Evolutionary conservation across 306 rosid species (phyloP).

Genomic region (Fagus crenata): DNA sequence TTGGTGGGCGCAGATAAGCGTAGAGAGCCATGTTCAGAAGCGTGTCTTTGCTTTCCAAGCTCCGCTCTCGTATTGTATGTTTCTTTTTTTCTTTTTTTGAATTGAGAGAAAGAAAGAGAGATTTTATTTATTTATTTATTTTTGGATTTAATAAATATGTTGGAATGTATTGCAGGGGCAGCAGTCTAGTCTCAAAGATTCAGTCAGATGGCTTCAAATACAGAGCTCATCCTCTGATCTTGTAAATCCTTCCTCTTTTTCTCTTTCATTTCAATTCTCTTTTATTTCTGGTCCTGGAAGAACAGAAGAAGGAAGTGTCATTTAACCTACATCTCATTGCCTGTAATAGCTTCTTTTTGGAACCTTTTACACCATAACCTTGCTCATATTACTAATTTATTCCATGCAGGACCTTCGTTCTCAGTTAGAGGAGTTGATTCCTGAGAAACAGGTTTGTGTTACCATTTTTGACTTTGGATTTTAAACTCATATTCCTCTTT

Average conservation of each 20-base stretch:
- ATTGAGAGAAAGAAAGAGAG: background rate
- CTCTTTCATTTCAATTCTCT: background rate
- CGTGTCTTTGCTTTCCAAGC: constrained; percentile 67
- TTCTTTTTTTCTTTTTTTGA: background rate
- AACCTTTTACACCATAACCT: constrained; percentile 1
- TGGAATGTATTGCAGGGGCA: constrained; percentile 55
- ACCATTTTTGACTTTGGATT: constrained; percentile 20
- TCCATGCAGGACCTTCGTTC: constrained; percentile 77
- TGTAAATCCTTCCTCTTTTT: constrained; percentile 41
- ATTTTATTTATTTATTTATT: background rate
- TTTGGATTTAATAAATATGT: constrained; percentile 7
- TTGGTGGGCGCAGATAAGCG: constrained; percentile 19
- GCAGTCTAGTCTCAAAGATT: constrained; percentile 61
- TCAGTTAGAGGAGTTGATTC: constrained; percentile 81
- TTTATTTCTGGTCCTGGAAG: no score
- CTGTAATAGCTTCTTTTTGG: background rate
- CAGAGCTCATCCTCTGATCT: constrained; percentile 62
- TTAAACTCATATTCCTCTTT: background rate
- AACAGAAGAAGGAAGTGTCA: no score
- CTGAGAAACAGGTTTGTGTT: constrained; percentile 77
- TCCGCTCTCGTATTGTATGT: constrained; percentile 82
- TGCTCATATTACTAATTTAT: constrained; percentile 20
- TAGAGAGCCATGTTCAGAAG: constrained; percentile 56
- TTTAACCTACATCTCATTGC: no score
- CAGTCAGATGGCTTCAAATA: constrained; percentile 86